Conservation (phyloP, 805 yeast species). For the Dipodascus geniculatus region DNA sequence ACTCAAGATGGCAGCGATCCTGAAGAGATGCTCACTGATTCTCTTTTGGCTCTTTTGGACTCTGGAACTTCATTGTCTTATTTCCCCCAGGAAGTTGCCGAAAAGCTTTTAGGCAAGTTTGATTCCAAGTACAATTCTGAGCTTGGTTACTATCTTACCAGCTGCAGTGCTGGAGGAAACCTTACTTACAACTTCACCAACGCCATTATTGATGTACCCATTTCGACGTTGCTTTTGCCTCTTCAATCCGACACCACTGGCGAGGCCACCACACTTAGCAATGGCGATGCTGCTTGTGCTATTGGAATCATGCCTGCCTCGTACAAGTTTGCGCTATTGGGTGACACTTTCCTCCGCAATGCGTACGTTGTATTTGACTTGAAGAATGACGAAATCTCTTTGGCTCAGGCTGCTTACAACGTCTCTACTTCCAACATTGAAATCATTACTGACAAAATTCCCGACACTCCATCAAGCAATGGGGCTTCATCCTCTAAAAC, state of each 20-base stretch:
- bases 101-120: not conserved
- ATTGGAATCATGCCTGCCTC: not conserved
- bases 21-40: not conserved
- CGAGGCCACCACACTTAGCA: not conserved
- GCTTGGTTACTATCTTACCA: not conserved
- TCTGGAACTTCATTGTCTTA: constrained; percentile 14
- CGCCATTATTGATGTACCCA: not conserved
- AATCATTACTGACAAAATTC: not conserved
- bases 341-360: constrained; percentile 53
- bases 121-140: not conserved
- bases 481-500: not conserved
- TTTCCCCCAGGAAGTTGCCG: constrained; percentile 5
- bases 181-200: not conserved
- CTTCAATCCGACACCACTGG: not conserved
- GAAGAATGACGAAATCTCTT: constrained; percentile 41
- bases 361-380: constrained; percentile 60
- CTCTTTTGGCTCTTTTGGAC: constrained; percentile 9
- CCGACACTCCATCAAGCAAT: not conserved
- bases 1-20: constrained; percentile 1
- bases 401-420: constrained; percentile 36
- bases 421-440: constrained; percentile 14
- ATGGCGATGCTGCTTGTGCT: constrained; percentile 3
- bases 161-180: not conserved
- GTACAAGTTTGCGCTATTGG: constrained; percentile 31
- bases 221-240: not conserved